Evolutionary conservation across 257 asterid genomes (phyloP).

Genomic region (Verbena officinalis): DNA sequence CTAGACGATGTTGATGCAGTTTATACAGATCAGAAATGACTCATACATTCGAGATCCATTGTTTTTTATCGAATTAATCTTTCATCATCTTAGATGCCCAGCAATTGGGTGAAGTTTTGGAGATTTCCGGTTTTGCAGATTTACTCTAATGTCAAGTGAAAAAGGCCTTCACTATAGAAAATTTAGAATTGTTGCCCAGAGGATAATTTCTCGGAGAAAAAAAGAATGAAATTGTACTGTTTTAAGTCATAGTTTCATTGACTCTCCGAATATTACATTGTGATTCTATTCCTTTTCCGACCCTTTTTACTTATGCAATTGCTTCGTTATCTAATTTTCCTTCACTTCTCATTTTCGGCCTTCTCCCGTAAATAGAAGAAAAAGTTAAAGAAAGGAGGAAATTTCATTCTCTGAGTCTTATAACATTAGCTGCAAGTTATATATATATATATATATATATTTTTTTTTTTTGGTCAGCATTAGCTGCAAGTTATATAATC

Average conservation of each 20-base stretch:
- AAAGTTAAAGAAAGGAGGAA: no score
- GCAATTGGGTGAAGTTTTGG: conserved; percentile 17
- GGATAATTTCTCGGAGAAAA: background rate
- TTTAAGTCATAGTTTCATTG: background rate
- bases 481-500: no score
- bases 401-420: no score
- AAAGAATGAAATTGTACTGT: background rate
- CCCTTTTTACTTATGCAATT: background rate
- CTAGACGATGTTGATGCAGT: conserved; percentile 96
- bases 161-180: conserved; percentile 10
- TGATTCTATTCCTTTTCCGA: background rate
- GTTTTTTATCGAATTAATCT: background rate
- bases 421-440: no score
- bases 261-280: background rate
- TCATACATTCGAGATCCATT: no score
- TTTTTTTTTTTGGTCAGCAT: no score
- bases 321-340: background rate
- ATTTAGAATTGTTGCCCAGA: conserved; percentile 13
- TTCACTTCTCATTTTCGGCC: no score
- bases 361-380: no score
- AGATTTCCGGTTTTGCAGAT: conserved; percentile 9
- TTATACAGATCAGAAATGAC: conserved; percentile 76
- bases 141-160: background rate
- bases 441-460: no score
- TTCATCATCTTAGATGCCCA: conserved; percentile 15